Conservation (phyloP, 345 rosid genomes). For the Pistacia vera region DNA sequence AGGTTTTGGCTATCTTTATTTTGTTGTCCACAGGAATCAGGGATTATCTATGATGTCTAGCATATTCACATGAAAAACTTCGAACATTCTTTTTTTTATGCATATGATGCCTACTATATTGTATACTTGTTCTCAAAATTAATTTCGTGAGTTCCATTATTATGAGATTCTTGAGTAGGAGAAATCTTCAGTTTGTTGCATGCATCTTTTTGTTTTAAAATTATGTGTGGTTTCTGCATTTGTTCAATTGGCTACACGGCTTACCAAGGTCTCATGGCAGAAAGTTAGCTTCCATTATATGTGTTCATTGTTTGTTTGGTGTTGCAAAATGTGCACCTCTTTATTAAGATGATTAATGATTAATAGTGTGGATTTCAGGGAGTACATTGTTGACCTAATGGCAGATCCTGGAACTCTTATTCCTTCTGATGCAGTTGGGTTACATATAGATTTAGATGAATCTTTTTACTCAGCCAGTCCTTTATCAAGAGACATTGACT, state of each 20-base stretch:
- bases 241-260: conserved; percentile 1
- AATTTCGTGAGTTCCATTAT: not conserved
- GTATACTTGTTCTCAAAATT: not conserved
- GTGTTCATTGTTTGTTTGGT: not conserved
- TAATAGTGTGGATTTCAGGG: conserved; percentile 64
- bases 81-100: not conserved
- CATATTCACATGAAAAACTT: too few relatives aligned
- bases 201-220: not conserved
- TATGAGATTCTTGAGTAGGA: not conserved
- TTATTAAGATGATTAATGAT: conserved; percentile 25
- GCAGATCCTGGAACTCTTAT: conserved; percentile 97
- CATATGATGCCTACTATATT: not conserved
- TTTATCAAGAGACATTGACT: conserved; percentile 60
- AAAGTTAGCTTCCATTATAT: not conserved
- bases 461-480: conserved; percentile 67
- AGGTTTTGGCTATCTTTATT: conserved; percentile 15
- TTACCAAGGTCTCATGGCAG: not conserved
- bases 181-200: not conserved
- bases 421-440: conserved; percentile 81
- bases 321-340: conserved; percentile 12
- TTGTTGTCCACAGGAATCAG: not conserved
- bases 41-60: too few relatives aligned
- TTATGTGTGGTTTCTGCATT: not conserved
- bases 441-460: conserved; percentile 66
- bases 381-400: conserved; percentile 94